Percentiles rank a stretch among this genome's conserved stretches.
Evolutionary conservation across 2,329 filamentous ascomycete genomes (phyloP).

Genomic region (Polychaeton citri): DNA sequence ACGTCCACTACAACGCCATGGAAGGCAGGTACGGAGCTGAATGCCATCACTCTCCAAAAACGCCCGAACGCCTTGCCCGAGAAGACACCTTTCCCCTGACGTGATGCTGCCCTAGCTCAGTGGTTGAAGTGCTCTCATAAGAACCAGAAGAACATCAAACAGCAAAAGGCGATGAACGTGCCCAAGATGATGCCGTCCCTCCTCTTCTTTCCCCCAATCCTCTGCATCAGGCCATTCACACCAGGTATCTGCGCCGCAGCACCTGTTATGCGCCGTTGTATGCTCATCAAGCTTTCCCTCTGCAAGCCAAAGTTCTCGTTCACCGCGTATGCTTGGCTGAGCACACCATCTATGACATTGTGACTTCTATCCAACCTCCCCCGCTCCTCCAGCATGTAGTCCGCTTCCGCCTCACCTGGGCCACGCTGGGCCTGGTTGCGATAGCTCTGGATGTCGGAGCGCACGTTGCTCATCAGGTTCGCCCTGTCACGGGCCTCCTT

Average conservation of each 20-base stretch:
- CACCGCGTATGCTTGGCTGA: constrained; percentile 92
- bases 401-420: constrained; percentile 70
- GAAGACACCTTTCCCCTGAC: too few relatives aligned
- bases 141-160: constrained; percentile 72
- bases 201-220: constrained; percentile 89
- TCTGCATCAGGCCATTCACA: constrained; percentile 78
- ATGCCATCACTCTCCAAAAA: too few relatives aligned
- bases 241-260: constrained; percentile 87
- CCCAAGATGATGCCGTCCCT: constrained; percentile 91
- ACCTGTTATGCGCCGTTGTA: constrained; percentile 79
- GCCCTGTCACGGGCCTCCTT: constrained; percentile 69
- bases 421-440: constrained; percentile 45
- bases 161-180: constrained; percentile 81
- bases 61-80: too few relatives aligned
- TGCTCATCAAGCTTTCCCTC: constrained; percentile 73
- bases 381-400: constrained; percentile 94
- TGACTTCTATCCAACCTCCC: constrained; percentile 77
- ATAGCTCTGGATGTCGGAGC: constrained; percentile 84
- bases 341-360: constrained; percentile 74
- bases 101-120: too few relatives aligned
- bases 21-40: too few relatives aligned
- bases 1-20: too few relatives aligned
- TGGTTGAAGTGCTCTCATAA: constrained; percentile 21
- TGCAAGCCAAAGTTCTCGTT: constrained; percentile 84
- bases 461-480: constrained; percentile 81